phyloP scores from a whole-genome alignment of 2,329 filamentous ascomycete genomes.

The Neocatenulostroma microsporum region DNA sequence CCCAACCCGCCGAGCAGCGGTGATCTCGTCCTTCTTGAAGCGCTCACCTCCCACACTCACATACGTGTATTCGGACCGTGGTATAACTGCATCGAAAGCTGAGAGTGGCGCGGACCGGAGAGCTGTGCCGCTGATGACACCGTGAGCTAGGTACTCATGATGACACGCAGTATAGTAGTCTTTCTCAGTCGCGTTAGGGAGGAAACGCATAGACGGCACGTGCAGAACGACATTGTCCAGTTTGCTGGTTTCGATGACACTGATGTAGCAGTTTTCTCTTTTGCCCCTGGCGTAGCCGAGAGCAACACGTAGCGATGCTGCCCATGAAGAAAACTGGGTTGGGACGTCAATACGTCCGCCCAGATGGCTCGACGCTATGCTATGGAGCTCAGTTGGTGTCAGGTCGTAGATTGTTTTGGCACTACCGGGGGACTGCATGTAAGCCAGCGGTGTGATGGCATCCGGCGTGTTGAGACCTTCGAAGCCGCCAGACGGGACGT shows the following conservation, averaged over 20 bases:
- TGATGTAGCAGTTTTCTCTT: not conserved
- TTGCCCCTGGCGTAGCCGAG: not conserved
- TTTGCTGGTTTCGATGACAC: slow-evolving; percentile 3
- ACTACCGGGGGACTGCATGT: not conserved
- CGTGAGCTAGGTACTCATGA: not conserved
- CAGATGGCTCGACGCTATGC: not conserved
- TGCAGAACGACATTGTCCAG: slow-evolving; percentile 1
- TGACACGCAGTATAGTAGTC: not conserved
- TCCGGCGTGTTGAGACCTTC: not conserved
- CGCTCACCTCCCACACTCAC: not conserved
- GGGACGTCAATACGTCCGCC: not conserved
- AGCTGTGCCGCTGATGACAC: not conserved
- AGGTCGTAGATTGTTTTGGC: not conserved
- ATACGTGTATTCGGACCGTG: not conserved
- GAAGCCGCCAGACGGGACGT: not conserved
- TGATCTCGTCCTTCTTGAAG: not conserved
- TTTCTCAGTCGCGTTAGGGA: not conserved
- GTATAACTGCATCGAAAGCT: too few species aligned
- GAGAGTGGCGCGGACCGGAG: too few species aligned
- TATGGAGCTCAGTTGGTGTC: not conserved
- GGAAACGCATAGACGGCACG: not conserved
- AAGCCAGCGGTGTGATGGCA: slow-evolving; percentile 1
- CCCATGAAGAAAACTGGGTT: slow-evolving; percentile 5
- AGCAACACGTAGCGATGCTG: not conserved
- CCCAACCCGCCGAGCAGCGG: not conserved